These are phyloP conservation scores for Aspergillus clavatus DNA, from an alignment of 2,329 filamentous ascomycete genomes.

Conservation along the genomic window DNA sequence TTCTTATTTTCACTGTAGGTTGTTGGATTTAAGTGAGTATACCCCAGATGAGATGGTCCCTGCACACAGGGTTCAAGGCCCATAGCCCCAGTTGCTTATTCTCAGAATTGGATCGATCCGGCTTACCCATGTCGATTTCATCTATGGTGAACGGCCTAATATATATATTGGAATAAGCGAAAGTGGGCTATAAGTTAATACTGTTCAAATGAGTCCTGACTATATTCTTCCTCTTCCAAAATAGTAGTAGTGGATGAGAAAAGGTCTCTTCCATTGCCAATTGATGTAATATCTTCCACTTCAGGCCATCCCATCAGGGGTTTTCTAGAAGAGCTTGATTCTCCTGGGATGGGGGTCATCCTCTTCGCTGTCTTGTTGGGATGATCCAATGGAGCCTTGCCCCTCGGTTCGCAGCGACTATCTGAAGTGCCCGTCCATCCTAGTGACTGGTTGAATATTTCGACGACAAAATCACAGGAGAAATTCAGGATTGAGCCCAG, in stretches of 20 bases:
- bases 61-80: no score
- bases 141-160: no score
- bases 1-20: no score
- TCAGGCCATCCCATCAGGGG: conserved; percentile 1
- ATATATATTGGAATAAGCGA: no score
- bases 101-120: no score
- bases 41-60: no score
- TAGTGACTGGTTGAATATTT: conserved; percentile 46
- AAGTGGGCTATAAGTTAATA: no score
- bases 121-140: no score
- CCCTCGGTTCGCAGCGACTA: neutral
- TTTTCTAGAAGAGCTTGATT: neutral
- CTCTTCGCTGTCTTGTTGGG: neutral
- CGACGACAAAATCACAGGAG: conserved; percentile 52
- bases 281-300: neutral
- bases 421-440: conserved; percentile 20
- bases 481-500: conserved; percentile 58
- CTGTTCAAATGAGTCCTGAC: conserved; percentile 10
- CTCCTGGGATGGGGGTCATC: neutral
- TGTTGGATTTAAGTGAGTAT: no score
- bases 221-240: conserved; percentile 31
- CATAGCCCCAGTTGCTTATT: no score
- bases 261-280: conserved; percentile 7
- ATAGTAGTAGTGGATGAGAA: conserved; percentile 28
- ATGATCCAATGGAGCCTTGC: neutral